phyloP scores from a whole-genome alignment of 768 basidiomycete species.

The Hydnomerulius pinastri region DNA sequence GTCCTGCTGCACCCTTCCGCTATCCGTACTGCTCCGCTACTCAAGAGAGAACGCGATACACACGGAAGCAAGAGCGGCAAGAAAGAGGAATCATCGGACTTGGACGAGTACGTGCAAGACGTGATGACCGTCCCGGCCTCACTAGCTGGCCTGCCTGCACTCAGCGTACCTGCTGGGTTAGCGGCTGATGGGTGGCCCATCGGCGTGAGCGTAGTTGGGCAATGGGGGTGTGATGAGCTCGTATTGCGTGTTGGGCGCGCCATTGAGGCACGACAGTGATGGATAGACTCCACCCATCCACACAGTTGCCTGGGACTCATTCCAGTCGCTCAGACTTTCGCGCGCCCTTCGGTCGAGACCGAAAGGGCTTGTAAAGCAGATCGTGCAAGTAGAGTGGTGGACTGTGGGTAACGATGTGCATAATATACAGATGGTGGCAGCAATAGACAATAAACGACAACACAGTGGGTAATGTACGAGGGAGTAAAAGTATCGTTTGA shows the following conservation, averaged over 20 bases:
- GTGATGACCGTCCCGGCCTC: slow-evolving; percentile 91
- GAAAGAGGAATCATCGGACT: slow-evolving; percentile 16
- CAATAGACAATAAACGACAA: slow-evolving; percentile 14
- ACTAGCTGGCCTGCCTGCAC: slow-evolving; percentile 82
- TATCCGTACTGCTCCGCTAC: slow-evolving; percentile 77
- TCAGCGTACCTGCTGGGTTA: slow-evolving; percentile 64
- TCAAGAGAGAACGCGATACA: slow-evolving; percentile 28
- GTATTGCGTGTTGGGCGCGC: slow-evolving; percentile 55
- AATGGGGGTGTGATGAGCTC: slow-evolving; percentile 78
- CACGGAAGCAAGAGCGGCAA: slow-evolving; percentile 2
- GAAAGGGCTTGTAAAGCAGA: too few relatives aligned
- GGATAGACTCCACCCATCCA: too few relatives aligned
- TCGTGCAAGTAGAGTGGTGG: slow-evolving; percentile 30
- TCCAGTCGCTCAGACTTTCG: too few relatives aligned
- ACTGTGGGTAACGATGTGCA: slow-evolving; percentile 23
- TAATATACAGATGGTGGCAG: slow-evolving; percentile 27
- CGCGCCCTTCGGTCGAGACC: too few relatives aligned
- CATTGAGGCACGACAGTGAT: slow-evolving; percentile 36
- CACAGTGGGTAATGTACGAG: slow-evolving; percentile 14
- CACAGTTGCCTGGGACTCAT: neutral
- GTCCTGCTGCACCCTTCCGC: slow-evolving; percentile 86
- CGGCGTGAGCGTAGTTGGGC: slow-evolving; percentile 81
- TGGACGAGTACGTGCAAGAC: slow-evolving; percentile 84
- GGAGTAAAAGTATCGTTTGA: too few relatives aligned
- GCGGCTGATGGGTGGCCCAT: slow-evolving; percentile 74